Evolutionary conservation across 306 rosid species (phyloP).

Genomic region (Carpinus fangiana): DNA sequence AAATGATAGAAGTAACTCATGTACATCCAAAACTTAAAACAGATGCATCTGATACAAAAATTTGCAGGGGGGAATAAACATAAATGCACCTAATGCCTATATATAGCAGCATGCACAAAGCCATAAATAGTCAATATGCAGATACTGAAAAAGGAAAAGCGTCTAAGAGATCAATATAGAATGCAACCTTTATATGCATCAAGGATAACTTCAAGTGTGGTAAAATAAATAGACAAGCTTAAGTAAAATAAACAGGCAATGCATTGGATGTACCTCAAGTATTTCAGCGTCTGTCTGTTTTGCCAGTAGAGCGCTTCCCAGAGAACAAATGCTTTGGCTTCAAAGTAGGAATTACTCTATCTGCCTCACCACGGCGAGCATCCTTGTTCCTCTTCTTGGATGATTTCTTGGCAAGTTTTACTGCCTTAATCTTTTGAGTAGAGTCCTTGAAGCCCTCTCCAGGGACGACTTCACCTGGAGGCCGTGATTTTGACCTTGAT

Average conservation of each 20-base stretch:
- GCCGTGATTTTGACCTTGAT: constrained; percentile 63
- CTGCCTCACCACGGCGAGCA: constrained; percentile 91
- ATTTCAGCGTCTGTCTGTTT: constrained; percentile 69
- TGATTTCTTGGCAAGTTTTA: constrained; percentile 60
- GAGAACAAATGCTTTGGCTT: constrained; percentile 83
- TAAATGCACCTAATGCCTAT: neutral
- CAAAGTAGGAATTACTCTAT: constrained; percentile 75
- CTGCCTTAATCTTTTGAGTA: constrained; percentile 69
- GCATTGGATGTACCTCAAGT: constrained; percentile 25
- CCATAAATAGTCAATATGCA: neutral
- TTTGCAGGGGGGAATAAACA: neutral
- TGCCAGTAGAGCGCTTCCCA: constrained; percentile 72
- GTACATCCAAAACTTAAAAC: no score
- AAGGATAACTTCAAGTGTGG: no score
- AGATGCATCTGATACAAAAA: no score
- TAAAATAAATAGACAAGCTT: neutral
- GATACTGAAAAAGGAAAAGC: neutral
- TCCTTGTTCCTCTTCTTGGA: constrained; percentile 74
- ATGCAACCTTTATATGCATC: neutral
- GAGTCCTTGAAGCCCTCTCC: constrained; percentile 87
- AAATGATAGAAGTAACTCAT: no score
- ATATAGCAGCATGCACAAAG: neutral
- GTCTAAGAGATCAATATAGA: neutral
- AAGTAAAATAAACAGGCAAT: neutral
- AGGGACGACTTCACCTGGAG: constrained; percentile 67